Conservation (phyloP, 768 basidiomycete genomes). For the Daedaleopsis sinensis region DNA sequence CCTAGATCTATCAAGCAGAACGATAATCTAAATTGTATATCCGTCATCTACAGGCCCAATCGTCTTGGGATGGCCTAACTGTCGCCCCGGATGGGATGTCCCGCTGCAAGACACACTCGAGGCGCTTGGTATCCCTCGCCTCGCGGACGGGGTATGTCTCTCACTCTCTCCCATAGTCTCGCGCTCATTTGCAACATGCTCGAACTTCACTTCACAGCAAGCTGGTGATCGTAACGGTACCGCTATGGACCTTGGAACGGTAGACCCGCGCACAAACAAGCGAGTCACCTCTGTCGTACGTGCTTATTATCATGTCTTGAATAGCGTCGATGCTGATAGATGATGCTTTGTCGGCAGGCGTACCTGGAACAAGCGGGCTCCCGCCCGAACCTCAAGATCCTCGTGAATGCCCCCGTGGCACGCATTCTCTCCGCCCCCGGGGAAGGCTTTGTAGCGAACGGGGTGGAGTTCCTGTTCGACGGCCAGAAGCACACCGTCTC, state of each 20-base stretch:
- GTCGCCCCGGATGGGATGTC: slow-evolving; percentile 2
- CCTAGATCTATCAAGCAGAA: too few relatives aligned
- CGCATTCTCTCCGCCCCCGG: slow-evolving; percentile 22
- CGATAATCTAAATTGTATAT: not conserved
- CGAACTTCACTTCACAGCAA: not conserved
- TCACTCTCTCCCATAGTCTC: not conserved
- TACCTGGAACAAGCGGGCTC: slow-evolving; percentile 15
- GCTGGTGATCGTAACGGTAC: not conserved
- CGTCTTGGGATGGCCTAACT: slow-evolving; percentile 8
- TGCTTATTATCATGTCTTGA: not conserved
- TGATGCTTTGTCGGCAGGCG: slow-evolving; percentile 13
- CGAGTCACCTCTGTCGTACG: not conserved
- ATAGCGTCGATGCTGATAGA: not conserved
- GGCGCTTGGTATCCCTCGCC: slow-evolving; percentile 11
- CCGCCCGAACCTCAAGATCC: slow-evolving; percentile 34
- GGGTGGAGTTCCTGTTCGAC: slow-evolving; percentile 46
- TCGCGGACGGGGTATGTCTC: slow-evolving; percentile 6
- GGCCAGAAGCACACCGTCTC: slow-evolving; percentile 34
- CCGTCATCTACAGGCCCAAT: slow-evolving; percentile 16
- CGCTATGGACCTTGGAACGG: not conserved
- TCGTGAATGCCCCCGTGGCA: slow-evolving; percentile 30
- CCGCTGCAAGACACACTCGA: slow-evolving; percentile 13
- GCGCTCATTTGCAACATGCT: not conserved
- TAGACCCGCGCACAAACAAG: slow-evolving; percentile 2
- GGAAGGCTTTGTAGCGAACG: slow-evolving; percentile 41